Evolutionary conservation across 345 rosid genomes (phyloP).

Genomic region (Citrus trifoliata): DNA sequence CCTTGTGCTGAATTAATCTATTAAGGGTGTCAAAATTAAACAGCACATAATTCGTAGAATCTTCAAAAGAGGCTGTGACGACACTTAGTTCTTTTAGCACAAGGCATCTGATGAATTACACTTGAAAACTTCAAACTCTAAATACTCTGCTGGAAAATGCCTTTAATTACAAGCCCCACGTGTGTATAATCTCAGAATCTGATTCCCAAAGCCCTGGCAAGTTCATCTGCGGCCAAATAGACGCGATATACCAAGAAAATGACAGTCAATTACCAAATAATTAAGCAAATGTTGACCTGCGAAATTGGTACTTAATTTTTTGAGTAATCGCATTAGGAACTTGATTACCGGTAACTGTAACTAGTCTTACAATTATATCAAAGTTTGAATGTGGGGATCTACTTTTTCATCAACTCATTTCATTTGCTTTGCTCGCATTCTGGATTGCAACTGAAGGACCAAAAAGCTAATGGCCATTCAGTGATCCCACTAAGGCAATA

Average conservation of each 20-base stretch:
- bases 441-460: not conserved
- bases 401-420: not conserved
- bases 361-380: too few species aligned
- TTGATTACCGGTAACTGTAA: too few species aligned
- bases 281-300: too few species aligned
- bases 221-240: not conserved
- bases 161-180: not conserved
- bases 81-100: not conserved
- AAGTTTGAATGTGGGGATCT: not conserved
- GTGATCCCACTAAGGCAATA: not conserved
- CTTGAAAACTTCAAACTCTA: not conserved
- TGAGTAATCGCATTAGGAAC: too few species aligned
- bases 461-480: not conserved
- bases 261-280: too few species aligned
- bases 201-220: not conserved
- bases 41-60: not conserved
- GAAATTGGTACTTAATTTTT: too few species aligned
- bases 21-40: not conserved
- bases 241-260: not conserved
- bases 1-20: not conserved
- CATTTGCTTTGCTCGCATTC: not conserved
- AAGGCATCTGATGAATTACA: not conserved
- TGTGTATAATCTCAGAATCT: not conserved
- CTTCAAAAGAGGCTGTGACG: not conserved
- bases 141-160: not conserved